phyloP scores from a whole-genome alignment of 148 eudicot genomes.

The Camellia sinensis region DNA sequence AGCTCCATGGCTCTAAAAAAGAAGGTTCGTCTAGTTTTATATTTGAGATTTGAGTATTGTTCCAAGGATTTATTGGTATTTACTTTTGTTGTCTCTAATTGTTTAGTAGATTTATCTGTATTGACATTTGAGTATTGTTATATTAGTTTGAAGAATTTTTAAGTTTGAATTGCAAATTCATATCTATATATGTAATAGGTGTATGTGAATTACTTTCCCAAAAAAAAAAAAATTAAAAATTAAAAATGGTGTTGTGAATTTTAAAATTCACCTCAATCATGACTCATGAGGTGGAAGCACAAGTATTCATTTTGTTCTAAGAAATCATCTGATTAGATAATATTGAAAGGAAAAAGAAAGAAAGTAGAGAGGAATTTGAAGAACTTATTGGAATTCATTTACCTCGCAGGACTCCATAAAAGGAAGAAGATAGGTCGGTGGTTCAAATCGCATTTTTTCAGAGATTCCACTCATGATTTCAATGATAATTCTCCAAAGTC shows the following conservation, averaged over 20 bases:
- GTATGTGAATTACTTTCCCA: too few species aligned
- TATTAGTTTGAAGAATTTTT: too few species aligned
- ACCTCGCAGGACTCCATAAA: constrained; percentile 39
- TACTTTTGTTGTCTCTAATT: not conserved
- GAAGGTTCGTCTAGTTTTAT: constrained; percentile 22
- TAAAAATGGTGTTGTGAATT: not conserved
- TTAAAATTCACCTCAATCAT: not conserved
- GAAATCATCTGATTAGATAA: not conserved
- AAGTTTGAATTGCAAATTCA: not conserved
- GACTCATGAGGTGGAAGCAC: not conserved
- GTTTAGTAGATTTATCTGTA: not conserved
- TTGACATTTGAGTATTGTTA: too few species aligned
- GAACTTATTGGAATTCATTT: constrained; percentile 1
- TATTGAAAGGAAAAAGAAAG: not conserved
- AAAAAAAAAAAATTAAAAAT: too few species aligned
- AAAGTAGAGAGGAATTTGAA: not conserved
- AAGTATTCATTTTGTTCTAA: not conserved
- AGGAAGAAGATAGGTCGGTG: constrained; percentile 49
- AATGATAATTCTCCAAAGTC: constrained; percentile 19
- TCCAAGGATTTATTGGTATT: not conserved
- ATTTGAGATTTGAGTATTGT: not conserved
- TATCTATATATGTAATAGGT: not conserved
- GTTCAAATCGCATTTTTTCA: constrained; percentile 46
- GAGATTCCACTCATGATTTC: constrained; percentile 34
- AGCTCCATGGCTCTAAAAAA: constrained; percentile 24